These are phyloP conservation scores for Nicotiana noctiflora DNA, from an alignment of 257 asterid genomes.

Conservation along the genomic window DNA sequence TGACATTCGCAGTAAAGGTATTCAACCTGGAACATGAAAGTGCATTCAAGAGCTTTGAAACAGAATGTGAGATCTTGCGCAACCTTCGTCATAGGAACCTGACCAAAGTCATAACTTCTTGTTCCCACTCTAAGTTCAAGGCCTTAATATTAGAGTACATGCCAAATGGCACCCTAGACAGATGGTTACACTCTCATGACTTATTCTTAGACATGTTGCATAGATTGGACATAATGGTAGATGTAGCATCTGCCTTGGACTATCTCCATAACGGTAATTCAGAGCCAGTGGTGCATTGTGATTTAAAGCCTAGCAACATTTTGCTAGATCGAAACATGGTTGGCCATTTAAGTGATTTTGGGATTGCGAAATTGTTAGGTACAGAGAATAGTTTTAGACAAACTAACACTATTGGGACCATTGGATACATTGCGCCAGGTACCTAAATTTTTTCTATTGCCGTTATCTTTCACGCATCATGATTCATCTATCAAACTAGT, in stretches of 20 bases:
- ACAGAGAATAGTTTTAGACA: constrained; percentile 9
- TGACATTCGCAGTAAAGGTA: constrained; percentile 15
- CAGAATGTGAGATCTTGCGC: not conserved
- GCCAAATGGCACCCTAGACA: not conserved
- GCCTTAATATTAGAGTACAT: not conserved
- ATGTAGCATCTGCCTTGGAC: not conserved
- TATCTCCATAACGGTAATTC: constrained; percentile 23
- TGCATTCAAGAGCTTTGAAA: constrained; percentile 10
- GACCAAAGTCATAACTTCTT: not conserved
- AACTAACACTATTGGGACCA: constrained; percentile 27
- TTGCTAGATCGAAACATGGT: constrained; percentile 22
- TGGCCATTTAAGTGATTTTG: constrained; percentile 27
- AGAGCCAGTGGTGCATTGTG: constrained; percentile 25
- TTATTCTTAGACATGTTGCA: not conserved
- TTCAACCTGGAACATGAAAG: constrained; percentile 17
- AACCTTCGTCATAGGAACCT: not conserved
- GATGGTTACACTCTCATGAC: not conserved
- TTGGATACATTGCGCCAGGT: constrained; percentile 28
- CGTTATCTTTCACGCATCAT: not conserved
- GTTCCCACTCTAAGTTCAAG: not conserved
- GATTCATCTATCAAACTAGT: not conserved
- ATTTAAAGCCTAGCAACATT: constrained; percentile 28
- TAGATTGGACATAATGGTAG: not conserved
- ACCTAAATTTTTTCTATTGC: not conserved
- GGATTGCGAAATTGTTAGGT: constrained; percentile 19